These are phyloP conservation scores for Licmophora abbreviata DNA, from an alignment of 108 stramenopile genomes.

Conservation along the genomic window DNA sequence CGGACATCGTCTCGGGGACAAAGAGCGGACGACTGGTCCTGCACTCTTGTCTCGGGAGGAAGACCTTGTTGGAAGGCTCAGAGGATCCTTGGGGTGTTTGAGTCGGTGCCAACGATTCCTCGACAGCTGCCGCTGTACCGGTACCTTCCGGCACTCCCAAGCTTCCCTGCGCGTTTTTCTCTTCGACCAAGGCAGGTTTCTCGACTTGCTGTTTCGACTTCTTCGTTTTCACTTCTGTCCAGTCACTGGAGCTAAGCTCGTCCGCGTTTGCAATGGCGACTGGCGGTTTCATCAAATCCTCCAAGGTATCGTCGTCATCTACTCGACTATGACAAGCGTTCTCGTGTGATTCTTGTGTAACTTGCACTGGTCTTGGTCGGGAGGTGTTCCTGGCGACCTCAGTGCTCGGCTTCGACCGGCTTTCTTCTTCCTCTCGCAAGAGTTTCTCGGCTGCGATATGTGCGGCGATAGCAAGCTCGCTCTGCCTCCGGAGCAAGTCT, in stretches of 20 bases:
- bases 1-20: background rate
- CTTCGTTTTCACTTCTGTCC: background rate
- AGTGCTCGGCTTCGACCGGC: background rate
- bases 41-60: background rate
- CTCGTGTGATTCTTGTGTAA: background rate
- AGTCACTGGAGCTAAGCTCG: background rate
- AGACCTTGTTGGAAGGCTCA: background rate
- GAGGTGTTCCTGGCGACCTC: background rate
- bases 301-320: background rate
- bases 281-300: slow-evolving; percentile 1
- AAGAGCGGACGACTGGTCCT: background rate
- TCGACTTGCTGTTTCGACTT: slow-evolving; percentile 1
- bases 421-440: background rate
- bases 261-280: too few relatives aligned
- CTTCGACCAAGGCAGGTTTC: background rate
- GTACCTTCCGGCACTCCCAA: background rate
- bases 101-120: background rate
- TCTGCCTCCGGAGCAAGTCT: background rate
- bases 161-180: background rate
- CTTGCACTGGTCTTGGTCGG: background rate
- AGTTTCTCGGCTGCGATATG: background rate
- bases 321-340: background rate
- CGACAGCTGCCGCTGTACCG: background rate
- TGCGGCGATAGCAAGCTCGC: background rate
- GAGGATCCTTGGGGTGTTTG: background rate